Conservation (phyloP, 2,329 filamentous ascomycete species). For the Neurospora sp. region DNA sequence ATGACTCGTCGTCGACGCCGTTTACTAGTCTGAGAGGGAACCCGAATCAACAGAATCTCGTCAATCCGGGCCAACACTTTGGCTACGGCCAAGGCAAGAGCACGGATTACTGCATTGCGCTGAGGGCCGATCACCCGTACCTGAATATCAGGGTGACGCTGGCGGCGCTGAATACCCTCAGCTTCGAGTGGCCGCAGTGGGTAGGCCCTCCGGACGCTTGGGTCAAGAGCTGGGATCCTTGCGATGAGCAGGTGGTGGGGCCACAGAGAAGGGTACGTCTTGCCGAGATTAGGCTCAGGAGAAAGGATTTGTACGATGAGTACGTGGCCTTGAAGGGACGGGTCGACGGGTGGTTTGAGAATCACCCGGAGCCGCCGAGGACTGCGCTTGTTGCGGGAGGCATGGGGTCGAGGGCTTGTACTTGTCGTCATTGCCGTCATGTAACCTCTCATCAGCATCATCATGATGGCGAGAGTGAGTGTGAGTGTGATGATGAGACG, state of each 20-base stretch:
- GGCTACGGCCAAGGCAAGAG: neutral
- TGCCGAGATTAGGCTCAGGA: neutral
- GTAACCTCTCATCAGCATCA: neutral
- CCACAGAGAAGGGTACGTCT: neutral
- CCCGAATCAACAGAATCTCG: neutral
- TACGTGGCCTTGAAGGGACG: neutral
- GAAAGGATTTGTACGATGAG: neutral
- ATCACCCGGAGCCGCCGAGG: neutral
- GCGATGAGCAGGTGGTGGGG: neutral
- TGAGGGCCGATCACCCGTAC: neutral
- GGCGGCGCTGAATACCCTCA: neutral
- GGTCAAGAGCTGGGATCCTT: neutral
- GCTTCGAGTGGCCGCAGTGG: neutral
- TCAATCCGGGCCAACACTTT: neutral
- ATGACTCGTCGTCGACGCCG: neutral
- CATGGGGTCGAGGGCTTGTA: neutral
- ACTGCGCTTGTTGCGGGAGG: neutral
- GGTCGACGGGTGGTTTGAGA: neutral
- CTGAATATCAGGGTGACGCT: neutral
- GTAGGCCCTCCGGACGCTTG: neutral
- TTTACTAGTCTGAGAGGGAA: neutral
- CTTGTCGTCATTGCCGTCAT: neutral
- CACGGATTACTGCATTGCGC: neutral
- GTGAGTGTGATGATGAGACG: neutral
- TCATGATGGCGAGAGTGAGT: neutral